Evolutionary conservation across 2,329 filamentous ascomycete genomes (phyloP).

Genomic region (Escovopsis weberi): DNA sequence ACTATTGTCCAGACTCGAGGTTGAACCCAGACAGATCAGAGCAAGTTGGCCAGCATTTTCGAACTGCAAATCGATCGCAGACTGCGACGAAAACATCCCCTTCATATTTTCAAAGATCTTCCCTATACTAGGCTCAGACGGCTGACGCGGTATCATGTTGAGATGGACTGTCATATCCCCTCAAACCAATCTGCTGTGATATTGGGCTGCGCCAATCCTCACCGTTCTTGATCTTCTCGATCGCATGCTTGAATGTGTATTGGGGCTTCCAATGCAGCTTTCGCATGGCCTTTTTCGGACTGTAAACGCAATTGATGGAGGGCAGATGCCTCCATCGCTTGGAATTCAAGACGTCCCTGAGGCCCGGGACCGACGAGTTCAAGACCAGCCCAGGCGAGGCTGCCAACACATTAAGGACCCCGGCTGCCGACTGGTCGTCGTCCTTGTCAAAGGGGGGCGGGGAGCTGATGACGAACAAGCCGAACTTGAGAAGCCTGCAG

Average conservation of each 20-base stretch:
- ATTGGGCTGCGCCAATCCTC: no score
- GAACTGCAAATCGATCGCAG: no score
- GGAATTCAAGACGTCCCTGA: slow-evolving; percentile 16
- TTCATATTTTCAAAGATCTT: no score
- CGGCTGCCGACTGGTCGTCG: background rate
- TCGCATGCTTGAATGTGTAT: slow-evolving; percentile 16
- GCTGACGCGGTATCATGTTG: no score
- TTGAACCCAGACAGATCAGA: no score
- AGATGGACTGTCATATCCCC: no score
- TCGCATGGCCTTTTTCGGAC: slow-evolving; percentile 24
- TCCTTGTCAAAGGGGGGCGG: slow-evolving; percentile 22
- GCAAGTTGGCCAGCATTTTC: no score
- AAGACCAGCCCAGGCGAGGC: slow-evolving; percentile 20
- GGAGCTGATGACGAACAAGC: slow-evolving; percentile 28
- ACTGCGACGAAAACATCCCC: no score
- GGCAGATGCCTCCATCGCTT: slow-evolving; percentile 23
- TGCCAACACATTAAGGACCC: slow-evolving; percentile 16
- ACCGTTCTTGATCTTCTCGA: no score
- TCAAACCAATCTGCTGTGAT: no score
- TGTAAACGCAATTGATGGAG: slow-evolving; percentile 30
- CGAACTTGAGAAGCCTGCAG: slow-evolving; percentile 20
- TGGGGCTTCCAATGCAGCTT: slow-evolving; percentile 28
- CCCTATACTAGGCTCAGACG: no score
- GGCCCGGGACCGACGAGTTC: slow-evolving; percentile 11
- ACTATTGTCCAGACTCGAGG: no score